phyloP scores from a whole-genome alignment of 2,329 filamentous ascomycete species.

The Penicillium sp. region DNA sequence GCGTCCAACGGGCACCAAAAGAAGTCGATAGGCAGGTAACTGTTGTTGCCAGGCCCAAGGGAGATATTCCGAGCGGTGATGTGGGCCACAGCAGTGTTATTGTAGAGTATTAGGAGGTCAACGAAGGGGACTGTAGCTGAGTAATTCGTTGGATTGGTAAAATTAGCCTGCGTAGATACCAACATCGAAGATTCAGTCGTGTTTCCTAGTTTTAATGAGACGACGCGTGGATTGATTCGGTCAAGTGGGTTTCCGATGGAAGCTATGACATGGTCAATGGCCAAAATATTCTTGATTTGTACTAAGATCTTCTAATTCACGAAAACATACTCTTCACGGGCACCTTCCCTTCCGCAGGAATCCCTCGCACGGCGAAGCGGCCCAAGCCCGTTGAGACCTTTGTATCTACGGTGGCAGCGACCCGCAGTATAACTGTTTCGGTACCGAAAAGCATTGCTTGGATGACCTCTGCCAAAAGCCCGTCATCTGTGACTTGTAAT shows the following conservation, averaged over 20 bases:
- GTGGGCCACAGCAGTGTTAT: slow-evolving; percentile 72
- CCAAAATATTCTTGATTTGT: slow-evolving; percentile 21
- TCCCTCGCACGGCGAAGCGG: slow-evolving; percentile 72
- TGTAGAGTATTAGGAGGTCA: slow-evolving; percentile 72
- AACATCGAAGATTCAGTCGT: slow-evolving; percentile 70
- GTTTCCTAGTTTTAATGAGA: slow-evolving; percentile 67
- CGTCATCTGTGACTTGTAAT: slow-evolving; percentile 74
- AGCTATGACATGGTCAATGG: slow-evolving; percentile 47
- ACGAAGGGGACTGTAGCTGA: slow-evolving; percentile 76
- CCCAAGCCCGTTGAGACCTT: slow-evolving; percentile 79
- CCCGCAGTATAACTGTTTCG: slow-evolving; percentile 65
- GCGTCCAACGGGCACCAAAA: slow-evolving; percentile 69
- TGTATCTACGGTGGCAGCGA: slow-evolving; percentile 79
- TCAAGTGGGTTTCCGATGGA: slow-evolving; percentile 54
- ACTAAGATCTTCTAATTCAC: slow-evolving; percentile 14
- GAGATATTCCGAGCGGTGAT: slow-evolving; percentile 64
- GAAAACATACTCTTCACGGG: slow-evolving; percentile 85
- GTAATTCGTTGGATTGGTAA: slow-evolving; percentile 89
- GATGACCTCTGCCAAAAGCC: slow-evolving; percentile 77
- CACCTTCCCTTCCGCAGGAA: slow-evolving; percentile 80
- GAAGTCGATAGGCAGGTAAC: slow-evolving; percentile 64
- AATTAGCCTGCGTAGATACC: slow-evolving; percentile 70
- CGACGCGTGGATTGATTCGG: slow-evolving; percentile 62
- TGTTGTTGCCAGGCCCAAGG: slow-evolving; percentile 69
- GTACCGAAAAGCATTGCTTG: slow-evolving; percentile 74